Conservation (phyloP, 2,329 filamentous ascomycete genomes). For the Neofusicoccum sp. region DNA sequence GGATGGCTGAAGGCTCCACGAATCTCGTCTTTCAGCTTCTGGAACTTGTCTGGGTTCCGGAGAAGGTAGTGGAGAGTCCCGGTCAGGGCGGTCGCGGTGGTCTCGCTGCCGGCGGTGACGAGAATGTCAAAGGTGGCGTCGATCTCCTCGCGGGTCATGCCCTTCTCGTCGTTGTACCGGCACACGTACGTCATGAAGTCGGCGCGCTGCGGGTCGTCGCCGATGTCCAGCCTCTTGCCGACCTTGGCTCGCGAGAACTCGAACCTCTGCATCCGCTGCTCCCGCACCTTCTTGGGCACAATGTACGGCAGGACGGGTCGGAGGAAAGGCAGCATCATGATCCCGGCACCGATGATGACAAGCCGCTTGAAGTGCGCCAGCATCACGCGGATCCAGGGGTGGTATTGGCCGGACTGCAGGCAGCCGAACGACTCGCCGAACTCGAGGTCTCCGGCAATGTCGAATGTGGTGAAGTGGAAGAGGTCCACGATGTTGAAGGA, state of each 20-base stretch:
- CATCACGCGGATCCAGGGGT: slow-evolving; percentile 35
- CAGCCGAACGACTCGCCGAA: slow-evolving; percentile 35
- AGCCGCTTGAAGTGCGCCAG: slow-evolving; percentile 28
- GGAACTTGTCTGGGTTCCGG: not conserved
- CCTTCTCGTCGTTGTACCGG: slow-evolving; percentile 19
- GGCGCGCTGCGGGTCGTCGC: not conserved
- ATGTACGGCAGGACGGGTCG: not conserved
- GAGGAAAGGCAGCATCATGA: not conserved
- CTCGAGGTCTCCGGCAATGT: slow-evolving; percentile 32
- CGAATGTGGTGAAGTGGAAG: slow-evolving; percentile 31
- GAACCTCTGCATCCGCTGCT: not conserved
- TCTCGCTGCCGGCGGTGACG: slow-evolving; percentile 44
- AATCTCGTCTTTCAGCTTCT: not conserved
- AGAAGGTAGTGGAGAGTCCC: slow-evolving; percentile 42
- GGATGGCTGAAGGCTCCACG: not conserved
- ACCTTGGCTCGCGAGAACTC: not conserved
- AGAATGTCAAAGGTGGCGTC: slow-evolving; percentile 23
- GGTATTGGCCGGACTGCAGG: slow-evolving; percentile 31
- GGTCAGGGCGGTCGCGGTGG: slow-evolving; percentile 42
- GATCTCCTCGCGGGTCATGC: slow-evolving; percentile 21
- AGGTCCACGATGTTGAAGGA: slow-evolving; percentile 34
- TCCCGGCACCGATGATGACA: not conserved
- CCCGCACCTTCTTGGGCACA: not conserved
- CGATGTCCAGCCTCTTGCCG: not conserved
- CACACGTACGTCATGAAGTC: not conserved